Evolutionary conservation across 2,329 filamentous ascomycete species (phyloP).

Genomic region (Fusarium domesticum): DNA sequence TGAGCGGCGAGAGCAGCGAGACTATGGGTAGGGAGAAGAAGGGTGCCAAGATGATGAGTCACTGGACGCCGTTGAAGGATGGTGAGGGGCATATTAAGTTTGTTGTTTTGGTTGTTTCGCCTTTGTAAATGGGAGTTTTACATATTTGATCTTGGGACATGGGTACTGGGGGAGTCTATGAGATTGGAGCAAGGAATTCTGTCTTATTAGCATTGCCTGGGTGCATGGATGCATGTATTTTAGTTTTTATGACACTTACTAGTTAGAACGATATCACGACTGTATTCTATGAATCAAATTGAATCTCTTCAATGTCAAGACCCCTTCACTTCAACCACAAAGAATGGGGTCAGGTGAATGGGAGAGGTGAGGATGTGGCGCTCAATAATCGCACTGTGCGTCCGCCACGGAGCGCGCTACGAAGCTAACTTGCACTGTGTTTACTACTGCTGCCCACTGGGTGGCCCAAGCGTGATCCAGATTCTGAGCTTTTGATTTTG

Average conservation of each 20-base stretch:
- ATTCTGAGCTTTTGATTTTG: too few relatives aligned
- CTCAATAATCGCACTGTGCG: too few relatives aligned
- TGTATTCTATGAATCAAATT: not conserved
- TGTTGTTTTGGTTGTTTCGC: constrained; percentile 24
- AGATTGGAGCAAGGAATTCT: too few relatives aligned
- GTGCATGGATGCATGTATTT: too few relatives aligned
- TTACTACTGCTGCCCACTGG: not conserved
- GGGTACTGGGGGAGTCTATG: too few relatives aligned
- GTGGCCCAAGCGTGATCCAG: not conserved
- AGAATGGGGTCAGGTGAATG: too few relatives aligned
- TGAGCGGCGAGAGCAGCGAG: constrained; percentile 17
- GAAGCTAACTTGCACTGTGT: not conserved
- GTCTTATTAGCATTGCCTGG: too few relatives aligned
- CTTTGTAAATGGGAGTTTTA: constrained; percentile 3
- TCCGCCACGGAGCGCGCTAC: too few relatives aligned
- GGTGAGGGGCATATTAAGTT: constrained; percentile 24
- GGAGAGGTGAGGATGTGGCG: too few relatives aligned
- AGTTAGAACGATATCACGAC: not conserved
- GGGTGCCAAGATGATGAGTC: constrained; percentile 28
- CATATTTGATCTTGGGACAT: too few relatives aligned
- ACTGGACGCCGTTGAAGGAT: constrained; percentile 30
- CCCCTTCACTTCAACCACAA: too few relatives aligned
- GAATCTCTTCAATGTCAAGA: not conserved
- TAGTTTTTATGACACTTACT: not conserved
- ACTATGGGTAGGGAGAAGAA: constrained; percentile 16